These are phyloP conservation scores for Fusarium illudens DNA, from an alignment of 2,329 filamentous ascomycete species.

Conservation along the genomic window DNA sequence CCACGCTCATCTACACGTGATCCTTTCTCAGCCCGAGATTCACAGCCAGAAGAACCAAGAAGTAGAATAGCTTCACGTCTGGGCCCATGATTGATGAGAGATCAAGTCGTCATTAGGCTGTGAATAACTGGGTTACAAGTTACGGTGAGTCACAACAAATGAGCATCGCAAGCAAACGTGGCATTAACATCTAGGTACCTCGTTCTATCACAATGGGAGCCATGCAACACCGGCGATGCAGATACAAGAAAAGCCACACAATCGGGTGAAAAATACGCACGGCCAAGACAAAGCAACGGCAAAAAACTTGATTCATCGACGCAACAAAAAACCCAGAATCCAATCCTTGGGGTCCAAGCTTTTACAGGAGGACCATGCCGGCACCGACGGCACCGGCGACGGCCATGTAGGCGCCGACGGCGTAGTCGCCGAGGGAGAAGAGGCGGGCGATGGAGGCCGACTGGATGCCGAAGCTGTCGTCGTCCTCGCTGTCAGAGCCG, in stretches of 20 bases:
- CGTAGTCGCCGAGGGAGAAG: constrained; percentile 58
- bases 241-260: constrained; percentile 36
- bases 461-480: constrained; percentile 50
- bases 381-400: constrained; percentile 63
- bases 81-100: too few species aligned
- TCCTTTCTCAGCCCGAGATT: background rate
- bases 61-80: too few species aligned
- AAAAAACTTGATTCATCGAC: constrained; percentile 34
- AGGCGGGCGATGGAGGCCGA: constrained; percentile 49
- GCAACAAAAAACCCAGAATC: constrained; percentile 11
- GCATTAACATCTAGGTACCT: constrained; percentile 38
- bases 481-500: constrained; percentile 29
- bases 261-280: constrained; percentile 27
- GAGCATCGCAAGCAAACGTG: constrained; percentile 34
- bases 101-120: too few species aligned
- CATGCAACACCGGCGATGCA: constrained; percentile 44
- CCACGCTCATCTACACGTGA: background rate
- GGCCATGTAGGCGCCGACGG: constrained; percentile 60
- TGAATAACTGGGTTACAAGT: too few species aligned
- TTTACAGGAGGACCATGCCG: constrained; percentile 63
- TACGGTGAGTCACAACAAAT: background rate
- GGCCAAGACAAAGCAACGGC: constrained; percentile 28
- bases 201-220: constrained; percentile 37
- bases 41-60: too few species aligned
- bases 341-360: constrained; percentile 5